Percentiles rank a stretch among this genome's conserved stretches.
Evolutionary conservation across 2,329 filamentous ascomycete genomes (phyloP).

Genomic region (Graphilbum sp.): DNA sequence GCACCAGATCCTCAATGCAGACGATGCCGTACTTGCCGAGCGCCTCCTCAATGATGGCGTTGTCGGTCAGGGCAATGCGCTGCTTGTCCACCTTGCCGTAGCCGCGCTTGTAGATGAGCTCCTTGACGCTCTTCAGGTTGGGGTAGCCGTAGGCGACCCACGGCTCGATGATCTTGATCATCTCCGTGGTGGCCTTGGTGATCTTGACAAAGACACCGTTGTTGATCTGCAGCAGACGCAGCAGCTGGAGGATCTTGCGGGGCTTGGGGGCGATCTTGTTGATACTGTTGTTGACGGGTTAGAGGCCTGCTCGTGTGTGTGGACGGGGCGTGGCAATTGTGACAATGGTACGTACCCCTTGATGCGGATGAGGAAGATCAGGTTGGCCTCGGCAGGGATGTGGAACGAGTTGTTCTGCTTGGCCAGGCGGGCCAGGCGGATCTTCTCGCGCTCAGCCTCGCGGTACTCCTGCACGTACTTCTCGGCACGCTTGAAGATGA

Average conservation of each 20-base stretch:
- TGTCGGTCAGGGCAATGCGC: constrained; percentile 90
- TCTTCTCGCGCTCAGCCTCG: constrained; percentile 94
- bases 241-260: constrained; percentile 98
- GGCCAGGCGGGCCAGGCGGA: constrained; percentile 76
- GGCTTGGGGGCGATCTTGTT: constrained; percentile 99
- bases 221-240: constrained; percentile 99
- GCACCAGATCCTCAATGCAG: constrained; percentile 97
- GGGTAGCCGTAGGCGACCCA: constrained; percentile 99
- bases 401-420: constrained; percentile 90
- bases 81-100: constrained; percentile 99
- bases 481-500: constrained; percentile 99
- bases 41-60: constrained; percentile 90
- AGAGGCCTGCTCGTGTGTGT: no score
- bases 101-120: constrained; percentile 99
- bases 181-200: constrained; percentile 95
- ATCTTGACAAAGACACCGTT: constrained; percentile 96
- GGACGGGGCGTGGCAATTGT: no score
- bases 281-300: no score
- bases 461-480: constrained; percentile 99
- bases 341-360: constrained; percentile 45
- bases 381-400: constrained; percentile 84
- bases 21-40: constrained; percentile 98
- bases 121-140: constrained; percentile 97
- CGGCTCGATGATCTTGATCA: constrained; percentile 96
- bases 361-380: constrained; percentile 97